phyloP scores from a whole-genome alignment of 2,329 filamentous ascomycete genomes.

The Coniochaeta sp. region DNA sequence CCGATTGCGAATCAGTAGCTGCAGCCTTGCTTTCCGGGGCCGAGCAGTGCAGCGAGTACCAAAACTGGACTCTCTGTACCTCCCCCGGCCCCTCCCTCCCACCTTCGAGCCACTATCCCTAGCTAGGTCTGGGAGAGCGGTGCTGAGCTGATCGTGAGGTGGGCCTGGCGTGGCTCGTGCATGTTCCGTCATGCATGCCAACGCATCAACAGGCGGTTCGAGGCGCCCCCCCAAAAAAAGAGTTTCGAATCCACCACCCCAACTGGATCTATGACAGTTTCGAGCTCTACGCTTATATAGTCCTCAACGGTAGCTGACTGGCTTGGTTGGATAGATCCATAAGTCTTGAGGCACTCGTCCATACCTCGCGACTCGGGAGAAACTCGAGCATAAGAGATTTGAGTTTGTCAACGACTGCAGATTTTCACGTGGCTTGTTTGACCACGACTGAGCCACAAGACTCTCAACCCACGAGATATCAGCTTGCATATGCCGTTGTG shows the following conservation, averaged over 20 bases:
- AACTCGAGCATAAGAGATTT: not conserved
- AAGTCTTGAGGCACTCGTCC: slow-evolving; percentile 13
- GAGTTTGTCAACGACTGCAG: not conserved
- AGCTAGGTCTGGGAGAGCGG: slow-evolving; percentile 5
- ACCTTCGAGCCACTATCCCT: slow-evolving; percentile 11
- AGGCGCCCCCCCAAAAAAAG: slow-evolving; percentile 33
- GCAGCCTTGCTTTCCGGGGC: not conserved
- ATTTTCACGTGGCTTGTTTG: slow-evolving; percentile 36
- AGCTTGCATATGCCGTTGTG: slow-evolving; percentile 54
- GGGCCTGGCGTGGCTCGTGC: slow-evolving; percentile 40
- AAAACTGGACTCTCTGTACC: slow-evolving; percentile 5
- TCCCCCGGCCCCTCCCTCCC: slow-evolving; percentile 6
- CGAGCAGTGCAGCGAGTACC: not conserved
- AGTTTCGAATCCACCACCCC: slow-evolving; percentile 20
- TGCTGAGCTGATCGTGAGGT: slow-evolving; percentile 32
- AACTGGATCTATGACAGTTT: slow-evolving; percentile 24
- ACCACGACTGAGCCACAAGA: slow-evolving; percentile 26
- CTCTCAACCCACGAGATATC: slow-evolving; percentile 36
- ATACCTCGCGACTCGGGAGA: slow-evolving; percentile 5
- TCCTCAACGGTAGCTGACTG: slow-evolving; percentile 21
- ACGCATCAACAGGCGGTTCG: slow-evolving; percentile 41
- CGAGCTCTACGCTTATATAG: slow-evolving; percentile 29
- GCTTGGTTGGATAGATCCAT: slow-evolving; percentile 33
- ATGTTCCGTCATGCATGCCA: slow-evolving; percentile 56
- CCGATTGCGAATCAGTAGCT: not conserved